A percentile compares a stretch with the other conserved stretches of the same genome.
Conservation (phyloP, 768 basidiomycete species). For the Leccinum subtestaceum region DNA sequence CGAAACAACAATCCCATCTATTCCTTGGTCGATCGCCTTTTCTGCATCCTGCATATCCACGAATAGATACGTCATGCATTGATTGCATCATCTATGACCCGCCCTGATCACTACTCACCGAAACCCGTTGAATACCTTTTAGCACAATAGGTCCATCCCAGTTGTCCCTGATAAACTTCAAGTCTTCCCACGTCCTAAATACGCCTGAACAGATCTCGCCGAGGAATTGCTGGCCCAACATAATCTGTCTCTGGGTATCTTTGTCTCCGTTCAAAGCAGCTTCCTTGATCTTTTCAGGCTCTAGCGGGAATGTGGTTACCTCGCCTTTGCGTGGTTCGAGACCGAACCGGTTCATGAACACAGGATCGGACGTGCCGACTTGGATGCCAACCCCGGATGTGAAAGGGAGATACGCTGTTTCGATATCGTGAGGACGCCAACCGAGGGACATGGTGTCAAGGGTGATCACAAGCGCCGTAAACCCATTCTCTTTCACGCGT, state of each 20-base stretch:
- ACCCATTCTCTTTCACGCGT: slow-evolving; percentile 65
- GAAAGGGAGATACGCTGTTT: slow-evolving; percentile 64
- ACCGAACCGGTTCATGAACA: slow-evolving; percentile 63
- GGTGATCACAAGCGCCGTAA: slow-evolving; percentile 72
- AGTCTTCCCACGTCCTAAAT: slow-evolving; percentile 68
- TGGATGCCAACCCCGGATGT: slow-evolving; percentile 62
- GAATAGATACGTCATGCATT: background rate
- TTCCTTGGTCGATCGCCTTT: slow-evolving; percentile 42
- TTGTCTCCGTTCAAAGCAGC: slow-evolving; percentile 48
- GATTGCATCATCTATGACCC: background rate
- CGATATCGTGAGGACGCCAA: slow-evolving; percentile 76
- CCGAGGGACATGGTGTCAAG: slow-evolving; percentile 72
- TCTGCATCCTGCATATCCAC: slow-evolving; percentile 42
- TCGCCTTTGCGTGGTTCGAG: slow-evolving; percentile 40
- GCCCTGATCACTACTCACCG: slow-evolving; percentile 39
- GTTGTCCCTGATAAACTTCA: slow-evolving; percentile 62
- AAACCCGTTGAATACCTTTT: slow-evolving; percentile 71
- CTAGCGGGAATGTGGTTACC: slow-evolving; percentile 56
- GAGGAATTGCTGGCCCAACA: slow-evolving; percentile 62
- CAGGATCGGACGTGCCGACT: slow-evolving; percentile 71
- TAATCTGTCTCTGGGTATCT: slow-evolving; percentile 33
- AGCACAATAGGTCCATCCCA: slow-evolving; percentile 78
- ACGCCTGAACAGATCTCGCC: slow-evolving; percentile 59
- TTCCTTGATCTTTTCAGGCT: slow-evolving; percentile 43
- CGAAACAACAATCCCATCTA: slow-evolving; percentile 47